phyloP scores from a whole-genome alignment of 768 basidiomycete species.

The Inosperma sp. region DNA sequence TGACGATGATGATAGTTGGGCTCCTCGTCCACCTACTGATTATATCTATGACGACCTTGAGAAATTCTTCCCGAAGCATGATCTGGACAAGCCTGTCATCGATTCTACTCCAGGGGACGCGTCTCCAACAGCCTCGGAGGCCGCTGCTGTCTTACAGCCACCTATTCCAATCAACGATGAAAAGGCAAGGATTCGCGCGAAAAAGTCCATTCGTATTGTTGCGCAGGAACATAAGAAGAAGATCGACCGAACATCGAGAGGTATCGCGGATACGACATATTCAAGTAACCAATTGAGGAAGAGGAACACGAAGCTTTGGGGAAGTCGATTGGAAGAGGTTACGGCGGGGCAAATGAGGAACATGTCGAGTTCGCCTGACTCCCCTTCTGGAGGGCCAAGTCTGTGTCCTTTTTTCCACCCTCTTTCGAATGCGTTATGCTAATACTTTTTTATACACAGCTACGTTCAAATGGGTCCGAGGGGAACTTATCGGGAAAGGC shows the following conservation, averaged over 20 bases:
- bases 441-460: constrained; percentile 38
- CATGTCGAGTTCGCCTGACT: constrained; percentile 47
- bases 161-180: constrained; percentile 29
- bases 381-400: constrained; percentile 66
- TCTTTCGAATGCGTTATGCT: neutral
- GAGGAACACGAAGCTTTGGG: constrained; percentile 95
- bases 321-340: constrained; percentile 88
- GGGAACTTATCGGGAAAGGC: constrained; percentile 95
- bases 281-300: constrained; percentile 57
- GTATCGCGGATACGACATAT: constrained; percentile 41
- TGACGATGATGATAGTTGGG: constrained; percentile 71
- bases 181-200: constrained; percentile 48
- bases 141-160: constrained; percentile 35
- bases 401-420: constrained; percentile 30
- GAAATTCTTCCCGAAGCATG: constrained; percentile 93
- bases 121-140: constrained; percentile 65
- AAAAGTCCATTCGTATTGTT: constrained; percentile 91
- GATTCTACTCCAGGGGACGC: constrained; percentile 79
- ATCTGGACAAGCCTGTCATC: constrained; percentile 93
- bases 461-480: constrained; percentile 98
- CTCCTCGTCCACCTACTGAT: constrained; percentile 85
- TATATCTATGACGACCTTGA: constrained; percentile 91
- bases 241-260: constrained; percentile 63
- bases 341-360: constrained; percentile 64
- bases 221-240: constrained; percentile 82